Conservation (phyloP, 441 rosid species). For the Caryocar brasiliense region DNA sequence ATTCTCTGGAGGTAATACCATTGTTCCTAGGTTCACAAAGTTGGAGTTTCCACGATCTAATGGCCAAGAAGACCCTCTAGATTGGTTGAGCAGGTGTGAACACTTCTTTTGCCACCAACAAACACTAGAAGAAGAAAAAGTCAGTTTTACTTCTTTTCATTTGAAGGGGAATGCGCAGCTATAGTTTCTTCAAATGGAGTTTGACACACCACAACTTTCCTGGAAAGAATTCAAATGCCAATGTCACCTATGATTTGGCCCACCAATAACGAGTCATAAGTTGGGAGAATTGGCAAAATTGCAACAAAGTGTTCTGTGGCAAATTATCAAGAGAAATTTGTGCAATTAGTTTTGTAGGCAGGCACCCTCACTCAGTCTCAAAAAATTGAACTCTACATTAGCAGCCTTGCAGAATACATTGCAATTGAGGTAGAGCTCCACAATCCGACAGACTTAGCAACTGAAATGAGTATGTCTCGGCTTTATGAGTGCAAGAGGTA, state of each 20-base stretch:
- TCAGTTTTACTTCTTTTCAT: background rate
- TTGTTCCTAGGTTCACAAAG: no score
- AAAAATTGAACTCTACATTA: background rate
- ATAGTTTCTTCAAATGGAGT: background rate
- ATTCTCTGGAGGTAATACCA: no score
- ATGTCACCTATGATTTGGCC: background rate
- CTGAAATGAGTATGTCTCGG: background rate
- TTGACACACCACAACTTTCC: background rate
- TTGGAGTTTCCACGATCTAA: no score
- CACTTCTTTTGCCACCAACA: background rate
- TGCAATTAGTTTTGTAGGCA: background rate
- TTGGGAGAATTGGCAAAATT: background rate
- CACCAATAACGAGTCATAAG: background rate
- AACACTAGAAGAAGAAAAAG: background rate
- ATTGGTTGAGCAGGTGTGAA: background rate
- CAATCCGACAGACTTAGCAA: background rate
- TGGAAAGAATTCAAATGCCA: background rate
- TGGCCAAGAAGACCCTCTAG: background rate
- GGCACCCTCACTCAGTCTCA: background rate
- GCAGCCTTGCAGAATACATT: background rate
- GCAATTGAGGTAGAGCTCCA: background rate
- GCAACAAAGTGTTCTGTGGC: background rate
- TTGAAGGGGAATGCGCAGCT: background rate
- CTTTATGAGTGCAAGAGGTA: background rate
- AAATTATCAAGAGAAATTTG: background rate